Conservation (phyloP, 2,329 filamentous ascomycete genomes). For the Fusarium sacchari region DNA sequence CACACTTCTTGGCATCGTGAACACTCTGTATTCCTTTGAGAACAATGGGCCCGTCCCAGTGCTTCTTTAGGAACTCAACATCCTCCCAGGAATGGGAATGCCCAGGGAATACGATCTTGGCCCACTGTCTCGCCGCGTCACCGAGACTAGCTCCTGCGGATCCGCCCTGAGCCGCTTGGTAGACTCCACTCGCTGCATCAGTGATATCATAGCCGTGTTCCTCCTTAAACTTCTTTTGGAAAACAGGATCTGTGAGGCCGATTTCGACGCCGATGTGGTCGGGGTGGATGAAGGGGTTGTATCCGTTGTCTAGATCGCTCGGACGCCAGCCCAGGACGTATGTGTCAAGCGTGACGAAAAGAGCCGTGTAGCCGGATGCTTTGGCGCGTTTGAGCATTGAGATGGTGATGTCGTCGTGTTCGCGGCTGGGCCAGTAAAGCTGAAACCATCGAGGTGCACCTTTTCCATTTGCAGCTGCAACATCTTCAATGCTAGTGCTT, state of each 20-base stretch:
- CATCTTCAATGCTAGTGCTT: constrained; percentile 26
- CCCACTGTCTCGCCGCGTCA: constrained; percentile 22
- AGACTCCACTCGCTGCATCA: constrained; percentile 4
- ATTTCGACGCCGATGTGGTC: constrained; percentile 31
- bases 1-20: constrained; percentile 16
- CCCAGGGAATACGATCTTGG: constrained; percentile 28
- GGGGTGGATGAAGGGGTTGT: constrained; percentile 29
- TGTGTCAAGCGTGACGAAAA: constrained; percentile 11
- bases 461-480: constrained; percentile 10
- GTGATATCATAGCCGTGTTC: constrained; percentile 25
- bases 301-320: constrained; percentile 20
- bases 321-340: constrained; percentile 20
- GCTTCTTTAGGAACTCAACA: constrained; percentile 18
- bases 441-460: constrained; percentile 20
- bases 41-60: constrained; percentile 25
- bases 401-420: constrained; percentile 26
- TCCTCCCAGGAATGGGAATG: constrained; percentile 29
- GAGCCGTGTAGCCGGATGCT: constrained; percentile 1
- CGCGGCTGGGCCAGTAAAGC: constrained; percentile 22
- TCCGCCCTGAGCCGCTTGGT: constrained; percentile 21
- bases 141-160: constrained; percentile 17
- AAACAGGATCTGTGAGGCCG: constrained; percentile 27
- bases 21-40: constrained; percentile 28
- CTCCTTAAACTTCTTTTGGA: constrained; percentile 20
- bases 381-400: constrained; percentile 11